Base-by-base conservation (phyloP, 805 yeast genomes). In the Candida montana region DNA sequence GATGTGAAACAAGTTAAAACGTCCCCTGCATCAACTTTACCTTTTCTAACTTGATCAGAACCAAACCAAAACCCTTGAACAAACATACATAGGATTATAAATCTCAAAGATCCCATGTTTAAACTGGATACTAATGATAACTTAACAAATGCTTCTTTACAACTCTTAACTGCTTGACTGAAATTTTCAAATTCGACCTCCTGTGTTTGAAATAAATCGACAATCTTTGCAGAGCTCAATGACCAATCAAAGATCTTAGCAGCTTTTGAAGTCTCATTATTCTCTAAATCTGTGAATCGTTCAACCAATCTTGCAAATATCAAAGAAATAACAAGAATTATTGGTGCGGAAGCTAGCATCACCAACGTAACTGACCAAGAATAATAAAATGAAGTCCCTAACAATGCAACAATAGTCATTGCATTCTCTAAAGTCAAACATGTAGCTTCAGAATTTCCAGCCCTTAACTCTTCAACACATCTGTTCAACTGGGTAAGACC, bases 51-150 rank as follows among this genome's bases (percentile, higher is more conserved):
- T 67, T 85, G 72, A 34, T 69, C 69, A 23, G 82, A 74, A 2
- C 98, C 99, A 63, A 83, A 91, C 87, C 95, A 89, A 53, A 93
- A 85, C 0, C 91, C 95, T 61, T 87, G 96, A 3, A 90, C 84
- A 66, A 91, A 89, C 79, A 89, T 81, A 55, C 79, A 57, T 30
- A 87, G 65, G 0, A 82, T 71, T 4, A 90, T 50, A 19, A 74
- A 62, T 51, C 81, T 74, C 38, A 82, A 60, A 0, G 74, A 33
- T 0, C 84, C 81, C 18, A 73, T 59, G 54, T 87, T 89, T 0
- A 74, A 53, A 11, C 80, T 65, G 5, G 77, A 62, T 13, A 68
- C 72, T 20, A 76, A 53, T n/a, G 76, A 67, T 32, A 70, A 53
- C 33, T 65, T 66, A 32, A 68, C 62, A 48, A 68, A 78, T 3